phyloP scores from a whole-genome alignment of 2,329 filamentous ascomycete genomes.

The Pseudogymnoascus sp. region DNA sequence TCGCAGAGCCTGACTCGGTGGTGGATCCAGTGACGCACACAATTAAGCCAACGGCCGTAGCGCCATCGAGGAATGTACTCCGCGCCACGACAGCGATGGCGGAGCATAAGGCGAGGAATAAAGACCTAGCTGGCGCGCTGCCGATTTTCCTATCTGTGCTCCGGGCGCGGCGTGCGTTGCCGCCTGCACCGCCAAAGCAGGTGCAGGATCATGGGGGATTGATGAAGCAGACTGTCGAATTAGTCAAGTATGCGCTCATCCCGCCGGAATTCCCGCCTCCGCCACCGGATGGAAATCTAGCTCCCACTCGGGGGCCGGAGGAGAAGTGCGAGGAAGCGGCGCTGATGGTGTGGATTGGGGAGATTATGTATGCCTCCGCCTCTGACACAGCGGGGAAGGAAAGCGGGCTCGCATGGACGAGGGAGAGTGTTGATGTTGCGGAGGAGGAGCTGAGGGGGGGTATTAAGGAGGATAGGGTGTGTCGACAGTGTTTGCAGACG shows the following conservation, averaged over 20 bases:
- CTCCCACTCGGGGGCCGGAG: conserved; percentile 53
- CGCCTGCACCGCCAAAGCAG: conserved; percentile 25
- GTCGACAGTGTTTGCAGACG: conserved; percentile 66
- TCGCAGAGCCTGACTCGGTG: conserved; percentile 37
- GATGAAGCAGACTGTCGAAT: conserved; percentile 21
- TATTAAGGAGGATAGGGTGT: conserved; percentile 44
- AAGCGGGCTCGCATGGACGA: conserved; percentile 79
- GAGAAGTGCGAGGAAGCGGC: conserved; percentile 78
- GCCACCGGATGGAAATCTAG: conserved; percentile 58
- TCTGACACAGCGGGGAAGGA: conserved; percentile 37
- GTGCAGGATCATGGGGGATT: conserved; percentile 17
- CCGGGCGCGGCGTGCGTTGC: conserved; percentile 60
- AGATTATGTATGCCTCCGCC: conserved; percentile 75
- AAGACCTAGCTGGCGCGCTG: conserved; percentile 59
- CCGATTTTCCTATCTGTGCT: conserved; percentile 81
- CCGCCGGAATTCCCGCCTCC: conserved; percentile 61
- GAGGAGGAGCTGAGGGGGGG: conserved; percentile 49
- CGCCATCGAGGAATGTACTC: conserved; percentile 66
- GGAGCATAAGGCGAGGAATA: conserved; percentile 63
- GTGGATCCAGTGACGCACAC: conserved; percentile 56
- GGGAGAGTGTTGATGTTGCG: conserved; percentile 74
- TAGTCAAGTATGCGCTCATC: conserved; percentile 28
- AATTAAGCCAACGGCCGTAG: conserved; percentile 48
- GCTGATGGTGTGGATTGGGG: conserved; percentile 82
- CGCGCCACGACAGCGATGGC: conserved; percentile 68